Evolutionary conservation across 768 basidiomycete species (phyloP), one percentile per base, ranked within the genome.

Genomic region (Xerocomellus chrysenteron): DNA sequence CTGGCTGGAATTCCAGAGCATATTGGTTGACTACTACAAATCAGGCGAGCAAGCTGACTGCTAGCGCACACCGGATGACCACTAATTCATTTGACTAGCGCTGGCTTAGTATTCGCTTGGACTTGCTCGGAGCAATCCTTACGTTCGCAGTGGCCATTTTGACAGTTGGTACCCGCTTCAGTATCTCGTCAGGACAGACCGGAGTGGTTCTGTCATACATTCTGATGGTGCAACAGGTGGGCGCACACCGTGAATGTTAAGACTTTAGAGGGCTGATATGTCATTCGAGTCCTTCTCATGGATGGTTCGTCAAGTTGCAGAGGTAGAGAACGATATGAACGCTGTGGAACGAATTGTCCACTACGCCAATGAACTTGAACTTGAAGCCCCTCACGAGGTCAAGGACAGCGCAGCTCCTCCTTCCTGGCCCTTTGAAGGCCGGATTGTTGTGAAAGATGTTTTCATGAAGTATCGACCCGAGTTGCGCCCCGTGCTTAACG

Each of bases 311-410:
- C 89, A 91, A 71, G 80, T 78, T 39, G 86, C 89, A 3, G 93
- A 95, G 68, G 87, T 94, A 12, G 93, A 96, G 71, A 96, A 97
- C 70, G 82, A 94, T 71, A 94, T 95, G 90, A 93, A 93, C 68
- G 84, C 85, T n/a, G 88, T 91, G 9, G 90, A 92, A 68, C 87
- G 94, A 26, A 78, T 98, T 17, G 75, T 92, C 4, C 82, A 93
- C 67, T 97, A 97, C 64, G 85, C 87, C 41, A 80, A 81, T 19
- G 80, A 84, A 30, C 76, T 97, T 17, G 92, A 94, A 67, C 88
- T 94, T 68, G 93, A 95, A 71, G 82, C 88, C 2, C 80, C 88
- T 1, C 83, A 89, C 63, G 79, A 85, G 40, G 70, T 88, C 17
- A 78, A 83, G 0, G 86, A 85, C 16, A 76, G 69, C 28, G 83